A percentile compares a stretch with the other conserved stretches of the same genome.
phyloP scores from a whole-genome alignment of 2,329 filamentous ascomycete species.

The Pseudocercospora vitis region DNA sequence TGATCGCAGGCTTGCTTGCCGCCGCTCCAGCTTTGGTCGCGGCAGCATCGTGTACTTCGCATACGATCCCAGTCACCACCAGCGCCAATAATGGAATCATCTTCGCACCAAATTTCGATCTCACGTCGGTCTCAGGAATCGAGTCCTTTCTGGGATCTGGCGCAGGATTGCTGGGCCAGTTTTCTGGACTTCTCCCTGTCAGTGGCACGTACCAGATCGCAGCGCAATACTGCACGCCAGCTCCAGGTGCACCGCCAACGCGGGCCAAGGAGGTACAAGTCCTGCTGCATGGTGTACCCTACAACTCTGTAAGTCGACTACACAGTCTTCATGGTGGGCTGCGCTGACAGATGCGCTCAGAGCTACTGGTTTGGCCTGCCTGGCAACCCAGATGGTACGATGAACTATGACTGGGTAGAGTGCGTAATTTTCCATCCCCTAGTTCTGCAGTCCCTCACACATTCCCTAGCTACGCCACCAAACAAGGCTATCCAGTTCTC shows the following conservation, averaged over 20 bases:
- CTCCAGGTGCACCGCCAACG: conserved; percentile 9
- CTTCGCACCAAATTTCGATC: conserved; percentile 16
- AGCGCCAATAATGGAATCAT: conserved; percentile 18
- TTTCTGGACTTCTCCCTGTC: conserved; percentile 15
- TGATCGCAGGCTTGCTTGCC: conserved; percentile 7
- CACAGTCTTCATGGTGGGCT: neutral
- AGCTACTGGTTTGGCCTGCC: conserved; percentile 26
- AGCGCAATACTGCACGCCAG: conserved; percentile 19
- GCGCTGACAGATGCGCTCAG: conserved; percentile 4
- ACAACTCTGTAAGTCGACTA: conserved; percentile 16
- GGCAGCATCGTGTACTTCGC: conserved; percentile 17
- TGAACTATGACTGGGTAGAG: conserved; percentile 23
- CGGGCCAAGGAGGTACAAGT: conserved; percentile 21
- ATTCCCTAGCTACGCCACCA: conserved; percentile 11
- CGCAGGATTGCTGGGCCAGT: conserved; percentile 21
- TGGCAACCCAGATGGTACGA: conserved; percentile 19
- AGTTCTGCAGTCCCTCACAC: neutral
- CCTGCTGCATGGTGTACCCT: conserved; percentile 22
- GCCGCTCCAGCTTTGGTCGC: conserved; percentile 7
- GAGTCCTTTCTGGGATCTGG: conserved; percentile 21
- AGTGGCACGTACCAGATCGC: conserved; percentile 21
- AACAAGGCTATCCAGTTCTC: conserved; percentile 25
- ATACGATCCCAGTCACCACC: conserved; percentile 14
- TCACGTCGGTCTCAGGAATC: conserved; percentile 19
- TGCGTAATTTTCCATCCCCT: neutral